Conservation (phyloP, 2,329 filamentous ascomycete species). For the Talaromyces sp. region DNA sequence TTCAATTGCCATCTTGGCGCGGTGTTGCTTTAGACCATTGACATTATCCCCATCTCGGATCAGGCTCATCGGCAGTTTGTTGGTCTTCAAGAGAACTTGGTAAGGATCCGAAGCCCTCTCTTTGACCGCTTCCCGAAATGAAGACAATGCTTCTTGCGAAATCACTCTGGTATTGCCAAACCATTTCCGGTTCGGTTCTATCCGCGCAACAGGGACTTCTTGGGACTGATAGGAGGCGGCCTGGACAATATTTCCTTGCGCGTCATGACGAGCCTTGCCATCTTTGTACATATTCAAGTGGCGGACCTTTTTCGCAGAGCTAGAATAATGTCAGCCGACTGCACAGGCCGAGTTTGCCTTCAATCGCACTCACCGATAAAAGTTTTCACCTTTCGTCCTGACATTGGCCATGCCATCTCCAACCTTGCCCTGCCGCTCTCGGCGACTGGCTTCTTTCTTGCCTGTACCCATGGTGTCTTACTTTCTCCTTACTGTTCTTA, state of each 20-base stretch:
- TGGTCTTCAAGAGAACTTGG: conserved; percentile 89
- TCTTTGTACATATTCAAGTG: conserved; percentile 86
- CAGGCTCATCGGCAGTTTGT: conserved; percentile 93
- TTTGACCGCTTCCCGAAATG: conserved; percentile 87
- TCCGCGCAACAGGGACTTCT: conserved; percentile 74
- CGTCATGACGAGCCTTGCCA: conserved; percentile 75
- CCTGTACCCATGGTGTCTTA: conserved; percentile 67
- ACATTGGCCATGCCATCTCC: conserved; percentile 88
- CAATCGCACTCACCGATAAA: conserved; percentile 64
- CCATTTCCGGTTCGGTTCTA: conserved; percentile 97
- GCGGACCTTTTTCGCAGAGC: conserved; percentile 79
- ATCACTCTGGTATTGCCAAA: conserved; percentile 92
- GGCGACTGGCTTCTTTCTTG: conserved; percentile 85
- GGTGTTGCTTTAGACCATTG: conserved; percentile 85
- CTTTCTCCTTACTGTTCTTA: conserved; percentile 14
- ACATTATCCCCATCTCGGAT: conserved; percentile 72
- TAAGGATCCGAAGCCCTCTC: conserved; percentile 89
- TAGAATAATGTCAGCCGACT: conserved; percentile 16
- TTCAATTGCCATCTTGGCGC: conserved; percentile 90
- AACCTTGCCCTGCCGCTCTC: conserved; percentile 77
- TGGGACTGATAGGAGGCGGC: conserved; percentile 78
- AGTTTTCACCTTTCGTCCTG: conserved; percentile 94
- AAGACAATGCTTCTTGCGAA: conserved; percentile 77
- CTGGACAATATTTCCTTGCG: conserved; percentile 76
- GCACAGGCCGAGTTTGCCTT: background rate